These are phyloP conservation scores for Thelonectria olida DNA, from an alignment of 2,329 filamentous ascomycete species.

Conservation along the genomic window DNA sequence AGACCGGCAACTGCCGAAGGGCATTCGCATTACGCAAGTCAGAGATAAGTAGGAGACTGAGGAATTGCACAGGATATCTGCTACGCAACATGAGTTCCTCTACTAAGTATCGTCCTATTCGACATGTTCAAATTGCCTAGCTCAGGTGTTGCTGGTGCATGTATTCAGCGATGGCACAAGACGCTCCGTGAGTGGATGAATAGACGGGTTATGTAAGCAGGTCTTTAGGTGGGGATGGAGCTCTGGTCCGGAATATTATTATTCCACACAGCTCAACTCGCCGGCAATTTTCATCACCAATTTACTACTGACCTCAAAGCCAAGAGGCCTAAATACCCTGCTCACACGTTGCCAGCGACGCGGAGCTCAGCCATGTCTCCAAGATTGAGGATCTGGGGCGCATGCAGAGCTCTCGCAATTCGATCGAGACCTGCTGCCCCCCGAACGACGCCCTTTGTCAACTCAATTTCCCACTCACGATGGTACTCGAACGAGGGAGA, in stretches of 20 bases:
- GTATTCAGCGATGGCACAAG: too few relatives aligned
- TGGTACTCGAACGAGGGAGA: conserved; percentile 47
- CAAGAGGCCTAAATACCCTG: conserved; percentile 32
- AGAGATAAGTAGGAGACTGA: not conserved
- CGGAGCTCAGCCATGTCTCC: conserved; percentile 46
- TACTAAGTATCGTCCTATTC: not conserved
- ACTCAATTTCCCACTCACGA: conserved; percentile 32
- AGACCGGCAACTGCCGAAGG: not conserved
- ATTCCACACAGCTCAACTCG: conserved; percentile 26
- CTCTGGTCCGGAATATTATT: conserved; percentile 30
- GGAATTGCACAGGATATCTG: not conserved
- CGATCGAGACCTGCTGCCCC: conserved; percentile 40
- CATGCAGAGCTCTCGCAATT: conserved; percentile 46
- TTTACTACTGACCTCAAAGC: conserved; percentile 35
- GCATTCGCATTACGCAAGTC: not conserved
- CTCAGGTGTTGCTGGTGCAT: too few relatives aligned
- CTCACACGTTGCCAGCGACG: conserved; percentile 40
- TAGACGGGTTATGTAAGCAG: conserved; percentile 33
- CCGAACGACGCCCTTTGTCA: conserved; percentile 35
- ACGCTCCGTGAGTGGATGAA: not conserved
- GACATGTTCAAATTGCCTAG: too few relatives aligned
- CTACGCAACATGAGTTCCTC: not conserved
- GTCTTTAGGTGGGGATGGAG: not conserved
- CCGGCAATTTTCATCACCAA: conserved; percentile 40
- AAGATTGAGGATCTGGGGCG: conserved; percentile 46